Conservation (phyloP, 192 early-diverging fungal species). For the Phlyctochytrium arcticum region DNA sequence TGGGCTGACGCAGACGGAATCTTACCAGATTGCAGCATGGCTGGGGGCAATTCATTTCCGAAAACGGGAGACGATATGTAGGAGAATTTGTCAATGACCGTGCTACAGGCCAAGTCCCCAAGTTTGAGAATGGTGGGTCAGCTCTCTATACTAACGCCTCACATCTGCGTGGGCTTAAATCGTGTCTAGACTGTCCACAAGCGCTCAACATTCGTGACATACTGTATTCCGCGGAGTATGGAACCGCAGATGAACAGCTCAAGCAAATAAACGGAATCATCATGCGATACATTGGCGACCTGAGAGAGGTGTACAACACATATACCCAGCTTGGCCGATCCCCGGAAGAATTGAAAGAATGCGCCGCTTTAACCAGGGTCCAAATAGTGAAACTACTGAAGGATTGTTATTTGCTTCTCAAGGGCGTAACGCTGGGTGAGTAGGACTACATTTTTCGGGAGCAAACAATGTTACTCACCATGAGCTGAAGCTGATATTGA, state of each 20-base stretch:
- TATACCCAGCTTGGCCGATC: constrained; percentile 19
- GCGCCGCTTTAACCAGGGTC: constrained; percentile 20
- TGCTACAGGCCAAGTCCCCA: constrained; percentile 9
- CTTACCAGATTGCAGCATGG: constrained; percentile 45
- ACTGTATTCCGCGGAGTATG: neutral
- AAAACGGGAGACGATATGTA: constrained; percentile 44
- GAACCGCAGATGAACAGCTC: constrained; percentile 20
- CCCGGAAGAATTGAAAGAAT: neutral
- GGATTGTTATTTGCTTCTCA: constrained; percentile 26
- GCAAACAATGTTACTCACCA: too few relatives aligned
- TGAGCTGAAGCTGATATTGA: constrained; percentile 38
- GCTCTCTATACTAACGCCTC: too few relatives aligned
- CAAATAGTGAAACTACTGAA: constrained; percentile 42
- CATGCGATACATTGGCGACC: constrained; percentile 38
- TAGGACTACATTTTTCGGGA: too few relatives aligned
- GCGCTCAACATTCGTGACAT: constrained; percentile 32
- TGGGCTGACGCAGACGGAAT: neutral
- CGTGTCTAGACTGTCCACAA: constrained; percentile 30
- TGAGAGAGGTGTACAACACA: constrained; percentile 37
- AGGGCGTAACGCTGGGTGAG: constrained; percentile 30
- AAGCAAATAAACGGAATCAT: constrained; percentile 39
- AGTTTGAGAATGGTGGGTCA: constrained; percentile 42
- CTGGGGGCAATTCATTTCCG: constrained; percentile 35
- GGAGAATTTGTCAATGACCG: constrained; percentile 46
- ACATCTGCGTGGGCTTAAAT: neutral